Evolutionary conservation across 805 yeast genomes (phyloP), one percentile per base, ranked within the genome.

Genomic region (Kazachstania bromeliacearum): DNA sequence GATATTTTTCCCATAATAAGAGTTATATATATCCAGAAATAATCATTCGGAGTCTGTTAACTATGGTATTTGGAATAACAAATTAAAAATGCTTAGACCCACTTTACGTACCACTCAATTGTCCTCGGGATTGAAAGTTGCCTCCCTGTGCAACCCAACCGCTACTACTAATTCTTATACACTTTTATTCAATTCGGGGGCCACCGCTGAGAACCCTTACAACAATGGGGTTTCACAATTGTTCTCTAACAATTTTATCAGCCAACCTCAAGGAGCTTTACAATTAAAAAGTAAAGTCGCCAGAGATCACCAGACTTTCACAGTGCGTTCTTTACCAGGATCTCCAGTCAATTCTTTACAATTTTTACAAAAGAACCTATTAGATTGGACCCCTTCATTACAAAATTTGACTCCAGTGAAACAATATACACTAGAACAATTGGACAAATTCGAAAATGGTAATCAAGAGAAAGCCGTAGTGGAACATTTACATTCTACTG

Each of bases 221-320:
- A 79, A 77, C 67, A 82, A 83, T 50, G 94, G 94, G 73, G 75
- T 79, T 36, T 73, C 89, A 37, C 73, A 79, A 44, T 63, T 83
- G 48, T 67, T 76, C 46, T 65, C 79, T 9, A 18, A 34, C 13
- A 13, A 14, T 10, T 34, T 27, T 4, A 16, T 19, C 32, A 16
- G 19, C 36, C 14, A 29, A 12, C 12, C 20, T 4, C 26, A 31
- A 17, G 3, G 7, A 8, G 9, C 28, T 14, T 17, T 31, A 4
- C 26, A n/a, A 10, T 23, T n/a, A 23, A 57, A 63, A 69, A 15
- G 19, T 15, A 6, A 15, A 9, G 32, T 28, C 6, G 21, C 19
- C 21, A 78, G 71, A 64, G 94, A 83, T 63, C 66, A 64, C 48
- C 71, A 81, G 51, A 76, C 80, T 42, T 71, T 77, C 51, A 53